Evolutionary conservation across 169 alveolate genomes (phyloP).

Genomic region (Cryptosporidium ryanae): DNA sequence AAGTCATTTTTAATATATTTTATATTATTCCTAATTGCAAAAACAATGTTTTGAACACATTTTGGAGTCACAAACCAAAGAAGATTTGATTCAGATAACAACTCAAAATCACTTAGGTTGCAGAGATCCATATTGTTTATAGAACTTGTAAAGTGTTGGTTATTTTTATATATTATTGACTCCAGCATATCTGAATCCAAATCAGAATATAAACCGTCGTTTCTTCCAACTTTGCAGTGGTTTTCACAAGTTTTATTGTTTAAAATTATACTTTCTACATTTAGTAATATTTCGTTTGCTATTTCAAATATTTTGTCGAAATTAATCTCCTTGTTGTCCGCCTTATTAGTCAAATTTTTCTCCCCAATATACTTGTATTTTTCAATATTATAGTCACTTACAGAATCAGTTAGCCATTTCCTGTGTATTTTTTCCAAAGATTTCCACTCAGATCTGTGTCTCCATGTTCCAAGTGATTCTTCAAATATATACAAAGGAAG

Average conservation of each 20-base stretch:
- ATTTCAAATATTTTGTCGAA: slow-evolving; percentile 42
- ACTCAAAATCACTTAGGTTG: slow-evolving; percentile 37
- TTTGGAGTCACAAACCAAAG: slow-evolving; percentile 66
- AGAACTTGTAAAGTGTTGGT: slow-evolving; percentile 27
- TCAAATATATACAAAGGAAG: slow-evolving; percentile 86
- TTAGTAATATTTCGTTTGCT: slow-evolving; percentile 20
- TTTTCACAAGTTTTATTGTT: neutral
- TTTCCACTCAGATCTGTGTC: slow-evolving; percentile 77
- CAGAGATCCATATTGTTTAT: slow-evolving; percentile 24
- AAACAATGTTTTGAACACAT: slow-evolving; percentile 10
- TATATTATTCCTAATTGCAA: neutral
- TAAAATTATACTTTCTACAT: slow-evolving; percentile 26
- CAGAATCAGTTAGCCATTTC: slow-evolving; percentile 56
- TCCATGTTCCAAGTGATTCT: slow-evolving; percentile 86
- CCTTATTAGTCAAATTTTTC: neutral
- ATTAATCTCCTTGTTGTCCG: neutral
- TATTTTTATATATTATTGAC: slow-evolving; percentile 10
- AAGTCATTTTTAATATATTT: neutral
- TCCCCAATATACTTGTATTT: neutral
- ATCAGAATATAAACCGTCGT: too few species aligned
- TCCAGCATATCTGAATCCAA: neutral
- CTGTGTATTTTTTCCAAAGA: slow-evolving; percentile 65
- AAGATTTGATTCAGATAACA: slow-evolving; percentile 46
- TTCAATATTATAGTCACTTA: slow-evolving; percentile 12
- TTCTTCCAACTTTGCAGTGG: too few species aligned